Base-by-base conservation (phyloP, 768 basidiomycete genomes). In the Daedalea quercina region DNA sequence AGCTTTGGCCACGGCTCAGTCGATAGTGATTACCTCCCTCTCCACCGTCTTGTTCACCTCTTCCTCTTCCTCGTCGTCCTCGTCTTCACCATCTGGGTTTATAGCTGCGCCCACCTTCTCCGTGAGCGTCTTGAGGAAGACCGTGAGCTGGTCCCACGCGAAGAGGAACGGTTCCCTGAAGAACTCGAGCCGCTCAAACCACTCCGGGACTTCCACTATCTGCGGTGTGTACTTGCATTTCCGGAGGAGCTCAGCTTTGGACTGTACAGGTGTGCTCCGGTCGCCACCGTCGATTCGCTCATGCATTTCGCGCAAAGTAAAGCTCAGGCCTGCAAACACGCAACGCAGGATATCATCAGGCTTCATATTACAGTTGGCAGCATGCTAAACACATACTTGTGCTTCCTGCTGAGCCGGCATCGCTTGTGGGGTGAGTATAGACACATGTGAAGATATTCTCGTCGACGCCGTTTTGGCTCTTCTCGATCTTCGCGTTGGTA, bases 111-210 rank as follows among this genome's bases (percentile, higher is more conserved):
- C 67, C 50, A 87, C 67, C 41, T 70, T 73, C 34, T 80, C 76
- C 47, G 77, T 73, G 34, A 90, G 68, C 15, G 84, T 84, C 61
- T 76, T 74, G 23, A 87, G 66, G 69, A 90, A 90, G 12, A 86
- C 67, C 1, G 79, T 74, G 54, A 87, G 73, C 67, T 92, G 90
- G 11, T 75, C 70, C 33, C 76, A 74, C 51, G 76, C 72, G 63
- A 92, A 92, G 9, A 84, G 81, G 65, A 93, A 92, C 1, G 79
- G 66, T 1, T 72, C 71, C 33, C 68, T 72, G 54, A 93, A 71
- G 65, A 85, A 90, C 19, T 76, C 77, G 20, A 93, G 66, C 24
- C 71, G 73, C 33, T 77, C 67, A n/a, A 78, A 73, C 62, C 84
- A 82, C 9, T 81, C 76, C 4, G 63, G 57, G 0, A 70, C 52